A percentile compares a stretch with the other conserved stretches of the same genome.
Conservation (phyloP, 192 early-diverging fungal species). For the Gorgonomyces haynaldii region DNA sequence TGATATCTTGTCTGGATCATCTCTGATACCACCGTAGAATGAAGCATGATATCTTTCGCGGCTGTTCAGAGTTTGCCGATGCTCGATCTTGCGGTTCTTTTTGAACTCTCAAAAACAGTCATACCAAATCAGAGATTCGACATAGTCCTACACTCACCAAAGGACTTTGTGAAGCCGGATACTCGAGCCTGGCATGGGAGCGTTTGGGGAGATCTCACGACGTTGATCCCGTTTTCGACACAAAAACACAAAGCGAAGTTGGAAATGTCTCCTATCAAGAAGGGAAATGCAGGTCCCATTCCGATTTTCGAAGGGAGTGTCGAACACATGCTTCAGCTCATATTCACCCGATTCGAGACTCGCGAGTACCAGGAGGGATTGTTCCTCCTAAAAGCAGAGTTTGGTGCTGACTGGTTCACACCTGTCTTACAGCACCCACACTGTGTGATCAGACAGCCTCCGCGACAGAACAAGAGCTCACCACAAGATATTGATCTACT, state of each 20-base stretch:
- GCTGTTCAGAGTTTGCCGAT: too few species aligned
- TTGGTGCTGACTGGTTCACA: conserved; percentile 45
- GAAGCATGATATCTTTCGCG: too few species aligned
- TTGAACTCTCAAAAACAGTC: conserved; percentile 34
- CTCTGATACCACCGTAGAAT: too few species aligned
- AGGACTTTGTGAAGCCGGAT: conserved; percentile 24
- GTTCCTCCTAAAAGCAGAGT: conserved; percentile 38
- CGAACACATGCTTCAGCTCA: conserved; percentile 31
- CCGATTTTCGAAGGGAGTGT: conserved; percentile 16
- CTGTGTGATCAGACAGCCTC: conserved; percentile 22
- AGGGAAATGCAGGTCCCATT: not conserved
- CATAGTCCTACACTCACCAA: conserved; percentile 27
- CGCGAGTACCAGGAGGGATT: conserved; percentile 14
- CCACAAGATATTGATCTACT: too few species aligned
- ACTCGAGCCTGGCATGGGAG: conserved; percentile 30
- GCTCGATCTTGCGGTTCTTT: conserved; percentile 21
- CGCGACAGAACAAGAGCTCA: too few species aligned
- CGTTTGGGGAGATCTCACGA: conserved; percentile 35
- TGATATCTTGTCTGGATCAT: too few species aligned
- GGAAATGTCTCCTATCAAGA: not conserved
- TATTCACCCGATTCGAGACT: conserved; percentile 33
- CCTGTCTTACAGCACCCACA: conserved; percentile 43
- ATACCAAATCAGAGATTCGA: conserved; percentile 30
- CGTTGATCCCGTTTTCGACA: conserved; percentile 29
- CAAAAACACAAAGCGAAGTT: not conserved